Evolutionary conservation across 371 early-diverging fungal species (phyloP).

Genomic region (Umbelopsis sp.): DNA sequence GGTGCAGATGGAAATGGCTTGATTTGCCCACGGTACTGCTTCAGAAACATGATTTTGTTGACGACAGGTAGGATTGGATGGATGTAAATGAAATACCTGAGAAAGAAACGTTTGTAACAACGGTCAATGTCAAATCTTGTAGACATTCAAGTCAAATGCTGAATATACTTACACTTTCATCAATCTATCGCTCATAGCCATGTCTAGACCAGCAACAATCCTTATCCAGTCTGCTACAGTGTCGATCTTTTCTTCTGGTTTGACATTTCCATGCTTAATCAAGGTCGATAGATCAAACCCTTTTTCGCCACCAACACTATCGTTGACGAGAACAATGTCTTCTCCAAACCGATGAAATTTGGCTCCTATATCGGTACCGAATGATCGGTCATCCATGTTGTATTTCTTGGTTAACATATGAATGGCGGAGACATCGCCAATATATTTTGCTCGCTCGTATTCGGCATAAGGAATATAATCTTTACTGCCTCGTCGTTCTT

Average conservation of each 20-base stretch:
- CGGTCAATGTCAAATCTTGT: not conserved
- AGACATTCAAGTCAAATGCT: not conserved
- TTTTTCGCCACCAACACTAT: conserved; percentile 1
- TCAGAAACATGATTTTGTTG: conserved; percentile 48
- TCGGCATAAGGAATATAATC: conserved; percentile 2
- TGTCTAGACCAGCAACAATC: conserved; percentile 42
- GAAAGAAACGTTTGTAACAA: not conserved
- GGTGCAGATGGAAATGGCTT: conserved; percentile 48
- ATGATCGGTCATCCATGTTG: conserved; percentile 39
- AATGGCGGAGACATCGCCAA: conserved; percentile 39
- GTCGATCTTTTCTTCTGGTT: conserved; percentile 44
- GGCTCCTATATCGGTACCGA: conserved; percentile 32
- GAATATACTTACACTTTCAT: conserved; percentile 44
- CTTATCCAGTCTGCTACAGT: conserved; percentile 48
- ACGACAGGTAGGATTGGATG: conserved; percentile 53
- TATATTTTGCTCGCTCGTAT: conserved; percentile 31
- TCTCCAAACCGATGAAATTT: conserved; percentile 43
- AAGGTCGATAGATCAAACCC: conserved; percentile 20
- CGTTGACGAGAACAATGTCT: conserved; percentile 5
- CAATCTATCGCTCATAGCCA: conserved; percentile 43
- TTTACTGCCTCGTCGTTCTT: not conserved
- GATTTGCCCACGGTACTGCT: conserved; percentile 47
- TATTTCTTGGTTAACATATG: conserved; percentile 45
- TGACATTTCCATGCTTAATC: conserved; percentile 32
- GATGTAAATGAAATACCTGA: conserved; percentile 53